Base-by-base conservation (phyloP, 768 basidiomycete genomes). In the Suillus plorans region DNA sequence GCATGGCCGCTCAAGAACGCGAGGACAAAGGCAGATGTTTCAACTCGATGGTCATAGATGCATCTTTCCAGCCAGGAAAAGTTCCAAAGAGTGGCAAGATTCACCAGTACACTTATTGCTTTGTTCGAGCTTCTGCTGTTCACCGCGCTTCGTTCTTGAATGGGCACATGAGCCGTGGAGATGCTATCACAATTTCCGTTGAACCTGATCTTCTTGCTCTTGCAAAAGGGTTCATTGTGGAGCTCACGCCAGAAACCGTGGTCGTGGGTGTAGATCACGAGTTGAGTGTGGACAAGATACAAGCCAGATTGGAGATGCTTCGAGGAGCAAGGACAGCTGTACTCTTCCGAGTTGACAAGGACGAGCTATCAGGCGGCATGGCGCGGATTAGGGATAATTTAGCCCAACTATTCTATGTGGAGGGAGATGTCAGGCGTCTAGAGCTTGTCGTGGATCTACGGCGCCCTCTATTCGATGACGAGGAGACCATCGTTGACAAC, bases 301-400 rank as follows among this genome's bases (percentile, higher is more conserved):
- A 80, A 8, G 76, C 75, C 20, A 83, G 80, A 20, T 67, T 80
- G 52, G 71, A 72, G 12, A 72, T 63, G 6, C 67, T 74, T 16
- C 69, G 68, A 42, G 68, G 66, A 9, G 60, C 36, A n/a, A 63
- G 68, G 31, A 41, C 59, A 25, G 69, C 67, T 36, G 14, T 28
- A 16, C 84, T 78, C 28, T 99, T 95, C 79, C 86, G 97, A 18
- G 87, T 99, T 64, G 97, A 99, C 81, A 95, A 89, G 71, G 97
- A 99, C 73, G 97, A 99, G 74, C 78, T 98, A 58, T 86, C 87
- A 5, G 85, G 87, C 8, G 94, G 95, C 1, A 90, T 99, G 87
- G 87, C 88, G 49, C 85, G 94, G 22, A 89, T 99, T 72, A 84
- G 97, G 10, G 89, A 94, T 68, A 99, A 97, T 70, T 87, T 99